A percentile compares a stretch with the other conserved stretches of the same genome.
Conservation (phyloP, 768 basidiomycete genomes). For the Tylopilus sp. region DNA sequence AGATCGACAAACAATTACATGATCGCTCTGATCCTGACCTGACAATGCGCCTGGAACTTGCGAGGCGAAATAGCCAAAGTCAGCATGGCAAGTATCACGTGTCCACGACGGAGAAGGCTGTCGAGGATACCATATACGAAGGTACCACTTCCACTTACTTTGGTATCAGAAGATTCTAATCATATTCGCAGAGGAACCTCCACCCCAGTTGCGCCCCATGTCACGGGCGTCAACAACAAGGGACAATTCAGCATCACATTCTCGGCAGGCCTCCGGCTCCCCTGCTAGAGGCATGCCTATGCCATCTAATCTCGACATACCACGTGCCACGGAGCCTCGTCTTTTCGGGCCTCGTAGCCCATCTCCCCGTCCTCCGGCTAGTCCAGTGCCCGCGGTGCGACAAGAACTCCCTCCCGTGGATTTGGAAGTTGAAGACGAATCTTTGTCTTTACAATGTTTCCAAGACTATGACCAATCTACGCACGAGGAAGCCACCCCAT, state of each 20-base stretch:
- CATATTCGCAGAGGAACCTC: slow-evolving; percentile 52
- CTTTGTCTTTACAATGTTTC: slow-evolving; percentile 27
- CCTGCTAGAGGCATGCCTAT: slow-evolving; percentile 29
- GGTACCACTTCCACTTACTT: slow-evolving; percentile 39
- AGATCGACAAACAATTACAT: slow-evolving; percentile 39
- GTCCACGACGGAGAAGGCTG: slow-evolving; percentile 42
- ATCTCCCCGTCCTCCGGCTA: slow-evolving; percentile 60
- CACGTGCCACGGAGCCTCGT: slow-evolving; percentile 52
- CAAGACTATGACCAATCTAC: slow-evolving; percentile 24
- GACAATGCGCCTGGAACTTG: slow-evolving; percentile 73
- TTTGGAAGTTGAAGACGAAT: slow-evolving; percentile 44
- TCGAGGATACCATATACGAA: slow-evolving; percentile 76
- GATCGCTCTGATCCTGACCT: slow-evolving; percentile 77
- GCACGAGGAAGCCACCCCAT: slow-evolving; percentile 33
- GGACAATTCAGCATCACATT: slow-evolving; percentile 44
- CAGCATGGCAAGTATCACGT: slow-evolving; percentile 51
- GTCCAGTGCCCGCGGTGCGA: slow-evolving; percentile 26
- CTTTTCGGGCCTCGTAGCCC: slow-evolving; percentile 74
- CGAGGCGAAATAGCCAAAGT: slow-evolving; percentile 78
- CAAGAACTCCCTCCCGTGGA: slow-evolving; percentile 42
- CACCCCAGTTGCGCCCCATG: slow-evolving; percentile 48
- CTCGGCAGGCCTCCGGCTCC: slow-evolving; percentile 42
- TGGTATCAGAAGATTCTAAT: slow-evolving; percentile 4
- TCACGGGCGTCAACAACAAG: slow-evolving; percentile 47
- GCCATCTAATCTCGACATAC: slow-evolving; percentile 43